phyloP scores from a whole-genome alignment of 257 asterid genomes.

The Jaltomata sinuosa region DNA sequence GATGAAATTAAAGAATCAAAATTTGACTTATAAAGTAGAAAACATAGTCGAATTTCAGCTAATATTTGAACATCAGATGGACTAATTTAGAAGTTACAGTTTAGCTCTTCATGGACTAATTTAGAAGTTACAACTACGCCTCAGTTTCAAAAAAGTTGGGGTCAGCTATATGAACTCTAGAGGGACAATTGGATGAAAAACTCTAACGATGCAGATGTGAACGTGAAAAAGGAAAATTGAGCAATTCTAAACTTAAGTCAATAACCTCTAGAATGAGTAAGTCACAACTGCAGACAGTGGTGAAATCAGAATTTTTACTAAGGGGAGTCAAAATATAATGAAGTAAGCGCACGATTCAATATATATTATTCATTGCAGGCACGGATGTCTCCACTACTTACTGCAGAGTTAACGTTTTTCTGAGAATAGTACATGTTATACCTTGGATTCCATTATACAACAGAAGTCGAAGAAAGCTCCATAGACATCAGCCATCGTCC shows the following conservation, averaged over 20 bases:
- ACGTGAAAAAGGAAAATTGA: not conserved
- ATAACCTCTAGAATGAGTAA: not conserved
- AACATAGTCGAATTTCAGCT: not conserved
- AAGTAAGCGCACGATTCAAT: no score
- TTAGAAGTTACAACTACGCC: not conserved
- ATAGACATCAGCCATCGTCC: constrained; percentile 72
- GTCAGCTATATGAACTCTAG: not conserved
- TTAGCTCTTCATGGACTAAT: no score
- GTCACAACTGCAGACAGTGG: not conserved
- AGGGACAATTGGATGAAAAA: no score
- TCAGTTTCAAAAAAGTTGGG: not conserved
- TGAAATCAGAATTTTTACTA: not conserved
- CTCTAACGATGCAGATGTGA: no score
- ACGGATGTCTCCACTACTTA: not conserved
- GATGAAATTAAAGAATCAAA: not conserved
- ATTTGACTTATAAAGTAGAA: not conserved
- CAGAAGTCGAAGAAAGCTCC: constrained; percentile 85
- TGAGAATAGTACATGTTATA: constrained; percentile 8
- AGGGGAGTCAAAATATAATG: no score
- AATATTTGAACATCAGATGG: not conserved
- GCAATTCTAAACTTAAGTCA: not conserved
- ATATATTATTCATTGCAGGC: not conserved
- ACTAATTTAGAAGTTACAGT: not conserved
- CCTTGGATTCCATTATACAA: constrained; percentile 69
- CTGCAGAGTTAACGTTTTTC: not conserved